These are phyloP conservation scores for Poronia punctata DNA, from an alignment of 495 filamentous ascomycete species.

Conservation along the genomic window DNA sequence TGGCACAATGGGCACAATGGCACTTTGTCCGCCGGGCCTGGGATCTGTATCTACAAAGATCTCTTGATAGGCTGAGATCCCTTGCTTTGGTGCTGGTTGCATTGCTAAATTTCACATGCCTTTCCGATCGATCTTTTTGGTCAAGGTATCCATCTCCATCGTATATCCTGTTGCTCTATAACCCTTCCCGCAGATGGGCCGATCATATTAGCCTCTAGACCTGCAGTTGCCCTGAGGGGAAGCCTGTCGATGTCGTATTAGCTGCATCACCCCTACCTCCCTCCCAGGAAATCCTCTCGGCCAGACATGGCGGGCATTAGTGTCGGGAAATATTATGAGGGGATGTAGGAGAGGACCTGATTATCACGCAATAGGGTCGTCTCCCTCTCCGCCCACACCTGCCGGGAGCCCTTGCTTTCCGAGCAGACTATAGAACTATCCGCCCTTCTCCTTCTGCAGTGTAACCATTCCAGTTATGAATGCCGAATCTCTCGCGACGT, in stretches of 20 bases:
- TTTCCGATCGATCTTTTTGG: constrained; percentile 1
- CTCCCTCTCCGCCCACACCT: not conserved
- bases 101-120: constrained; percentile 3
- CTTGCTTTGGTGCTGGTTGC: too few relatives aligned
- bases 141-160: too few relatives aligned
- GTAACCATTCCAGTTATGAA: constrained; percentile 1
- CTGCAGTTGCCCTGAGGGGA: constrained; percentile 9
- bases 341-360: not conserved
- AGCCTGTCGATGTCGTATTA: constrained; percentile 6
- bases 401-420: too few relatives aligned
- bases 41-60: too few relatives aligned
- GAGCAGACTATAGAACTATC: constrained; percentile 4
- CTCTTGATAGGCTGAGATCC: too few relatives aligned
- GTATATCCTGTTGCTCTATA: not conserved
- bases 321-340: too few relatives aligned
- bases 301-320: not conserved
- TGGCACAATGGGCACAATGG: too few relatives aligned
- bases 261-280: too few relatives aligned
- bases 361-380: not conserved
- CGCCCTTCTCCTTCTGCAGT: constrained; percentile 1
- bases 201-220: constrained; percentile 4
- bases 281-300: too few relatives aligned
- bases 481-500: too few relatives aligned
- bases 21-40: too few relatives aligned
- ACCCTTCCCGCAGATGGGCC: constrained; percentile 1